Evolutionary conservation across 352 stramenopile genomes (phyloP).

Genomic region (Pythium plurisporium): DNA sequence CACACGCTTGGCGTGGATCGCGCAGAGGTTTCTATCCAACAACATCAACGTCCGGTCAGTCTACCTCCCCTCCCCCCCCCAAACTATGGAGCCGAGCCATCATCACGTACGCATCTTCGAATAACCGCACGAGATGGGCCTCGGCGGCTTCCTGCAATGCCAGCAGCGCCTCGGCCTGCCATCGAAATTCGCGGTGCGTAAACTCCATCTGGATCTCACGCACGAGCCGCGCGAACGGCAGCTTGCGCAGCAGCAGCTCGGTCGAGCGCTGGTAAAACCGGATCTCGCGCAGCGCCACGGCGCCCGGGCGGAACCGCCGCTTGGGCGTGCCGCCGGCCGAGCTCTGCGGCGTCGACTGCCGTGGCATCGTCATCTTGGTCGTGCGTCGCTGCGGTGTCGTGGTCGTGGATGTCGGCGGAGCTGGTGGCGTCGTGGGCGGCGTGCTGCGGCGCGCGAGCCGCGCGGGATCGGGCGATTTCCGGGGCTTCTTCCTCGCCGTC

Average conservation of each 20-base stretch:
- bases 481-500: conserved; percentile 21
- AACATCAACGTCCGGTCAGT: not conserved
- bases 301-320: conserved; percentile 54
- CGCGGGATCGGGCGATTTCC: conserved; percentile 17
- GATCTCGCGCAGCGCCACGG: conserved; percentile 94
- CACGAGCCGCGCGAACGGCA: conserved; percentile 96
- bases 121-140: conserved; percentile 93
- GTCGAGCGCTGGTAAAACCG: conserved; percentile 93
- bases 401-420: not conserved
- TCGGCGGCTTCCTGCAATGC: conserved; percentile 93
- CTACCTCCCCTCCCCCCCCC: not conserved
- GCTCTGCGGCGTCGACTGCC: conserved; percentile 20
- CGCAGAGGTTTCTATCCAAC: conserved; percentile 86
- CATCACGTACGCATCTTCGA: conserved; percentile 89
- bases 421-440: not conserved
- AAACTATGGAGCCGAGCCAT: not conserved
- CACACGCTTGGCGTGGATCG: conserved; percentile 94
- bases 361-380: conserved; percentile 14
- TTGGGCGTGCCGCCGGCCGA: conserved; percentile 31
- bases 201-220: conserved; percentile 91
- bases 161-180: conserved; percentile 90
- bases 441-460: conserved; percentile 6
- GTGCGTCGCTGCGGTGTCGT: conserved; percentile 26
- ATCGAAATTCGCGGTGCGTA: conserved; percentile 75
- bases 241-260: conserved; percentile 93